These are phyloP conservation scores for Pterulicium gracile DNA, from an alignment of 1,284 basidiomycete species.

Conservation along the genomic window DNA sequence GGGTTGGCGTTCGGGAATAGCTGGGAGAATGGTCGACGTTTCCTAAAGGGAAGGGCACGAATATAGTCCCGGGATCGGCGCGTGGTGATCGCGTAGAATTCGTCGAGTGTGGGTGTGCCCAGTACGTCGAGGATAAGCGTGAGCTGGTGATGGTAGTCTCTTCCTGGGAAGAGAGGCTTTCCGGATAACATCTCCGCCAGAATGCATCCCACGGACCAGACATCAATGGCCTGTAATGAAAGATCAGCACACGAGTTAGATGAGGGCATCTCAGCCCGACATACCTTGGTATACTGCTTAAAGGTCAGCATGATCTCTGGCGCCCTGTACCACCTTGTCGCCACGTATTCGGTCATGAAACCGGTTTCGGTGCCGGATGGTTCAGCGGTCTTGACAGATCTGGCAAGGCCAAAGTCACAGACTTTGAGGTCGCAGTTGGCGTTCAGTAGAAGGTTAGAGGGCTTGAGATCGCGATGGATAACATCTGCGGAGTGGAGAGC, in stretches of 20 bases:
- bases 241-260: conserved; percentile 7
- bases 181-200: conserved; percentile 94
- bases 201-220: conserved; percentile 97
- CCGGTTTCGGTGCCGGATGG: conserved; percentile 79
- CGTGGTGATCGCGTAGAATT: conserved; percentile 86
- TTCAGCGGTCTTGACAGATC: conserved; percentile 78
- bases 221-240: conserved; percentile 64
- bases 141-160: conserved; percentile 94
- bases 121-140: conserved; percentile 85
- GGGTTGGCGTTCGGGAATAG: conserved; percentile 85
- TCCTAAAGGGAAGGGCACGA: conserved; percentile 80
- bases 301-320: conserved; percentile 97
- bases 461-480: conserved; percentile 93
- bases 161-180: conserved; percentile 90
- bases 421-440: conserved; percentile 96
- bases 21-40: conserved; percentile 65
- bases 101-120: conserved; percentile 86
- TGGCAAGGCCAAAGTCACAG: conserved; percentile 87
- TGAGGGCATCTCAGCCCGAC: conserved; percentile 12
- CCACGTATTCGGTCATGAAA: conserved; percentile 94
- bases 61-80: conserved; percentile 85
- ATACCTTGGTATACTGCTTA: conserved; percentile 93
- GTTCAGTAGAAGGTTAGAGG: conserved; percentile 90
- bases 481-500: conserved; percentile 92
- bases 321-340: conserved; percentile 88